Evolutionary conservation across 345 rosid genomes (phyloP), one percentile per base, ranked within the genome.

Genomic region (Citrus reticulata): DNA sequence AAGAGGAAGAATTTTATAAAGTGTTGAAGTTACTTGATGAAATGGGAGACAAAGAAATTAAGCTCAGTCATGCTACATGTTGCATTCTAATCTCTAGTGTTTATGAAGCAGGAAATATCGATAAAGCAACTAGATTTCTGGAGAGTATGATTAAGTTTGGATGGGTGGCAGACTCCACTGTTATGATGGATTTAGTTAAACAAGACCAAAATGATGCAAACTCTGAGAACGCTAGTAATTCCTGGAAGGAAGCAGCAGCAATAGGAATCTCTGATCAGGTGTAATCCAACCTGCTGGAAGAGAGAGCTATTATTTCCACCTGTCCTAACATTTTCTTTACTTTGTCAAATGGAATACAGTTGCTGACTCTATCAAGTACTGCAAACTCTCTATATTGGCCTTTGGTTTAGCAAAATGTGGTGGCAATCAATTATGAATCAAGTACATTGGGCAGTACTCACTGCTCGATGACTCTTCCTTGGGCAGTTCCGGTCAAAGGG

Each of bases 31-130:
- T 70, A 42, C 82, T 91, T 35, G 80, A 82, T 60, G 86, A 85
- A 81, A 74, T 87, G 72, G 79, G 77, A 64, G 83, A 84, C 74
- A 75, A 40, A 80, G 92, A 87, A 68, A 69, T 78, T 76, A 83
- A 81, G 81, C 90, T 88, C 58, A 89, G 87, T 80, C 59, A 70
- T 30, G 73, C 86, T 77, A 86, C 94, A 55, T 94, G 91, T 77
- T 66, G 74, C 59, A 55, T 70, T 81, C 77, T 92, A 34, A 76
- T 92, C 73, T 67, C 78, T 70, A 72, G 86, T 85, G 85, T 90
- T 83, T 80, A 81, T 60, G 84, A 84, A 85, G 82, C 79, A 29
- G 88, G 90, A 70, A 82, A 42, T 72, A 74, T 54, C 37, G 91
- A 87, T 24, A 81, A 84, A 76, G 97, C 94, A 70, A 87, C 71